Percentiles rank a stretch among this genome's conserved stretches.
Conservation (phyloP, 2,329 filamentous ascomycete species). For the Sclerotinia sclerotiorum region DNA sequence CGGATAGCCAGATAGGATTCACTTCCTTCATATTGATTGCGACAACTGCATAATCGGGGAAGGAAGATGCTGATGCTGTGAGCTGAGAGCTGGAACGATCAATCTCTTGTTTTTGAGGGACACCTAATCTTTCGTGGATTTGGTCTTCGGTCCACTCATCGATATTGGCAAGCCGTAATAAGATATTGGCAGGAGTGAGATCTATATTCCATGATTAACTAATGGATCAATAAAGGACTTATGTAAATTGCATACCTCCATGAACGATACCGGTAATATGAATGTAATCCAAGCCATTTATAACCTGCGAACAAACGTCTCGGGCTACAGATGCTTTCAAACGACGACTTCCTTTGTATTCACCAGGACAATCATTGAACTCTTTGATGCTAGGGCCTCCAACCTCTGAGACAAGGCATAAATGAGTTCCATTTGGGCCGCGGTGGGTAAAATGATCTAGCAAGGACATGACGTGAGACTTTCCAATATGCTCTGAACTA, state of each 20-base stretch:
- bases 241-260: conserved; percentile 27
- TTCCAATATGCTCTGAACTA: conserved; percentile 24
- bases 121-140: conserved; percentile 27
- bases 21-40: conserved; percentile 28
- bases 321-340: conserved; percentile 28
- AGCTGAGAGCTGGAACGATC: not conserved
- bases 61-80: not conserved
- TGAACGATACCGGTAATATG: conserved; percentile 28
- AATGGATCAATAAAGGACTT: not conserved
- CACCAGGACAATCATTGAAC: conserved; percentile 31
- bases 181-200: conserved; percentile 29
- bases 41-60: conserved; percentile 26
- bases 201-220: conserved; percentile 17
- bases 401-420: conserved; percentile 44
- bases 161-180: conserved; percentile 29
- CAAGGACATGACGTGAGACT: conserved; percentile 28
- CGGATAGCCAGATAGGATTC: conserved; percentile 28
- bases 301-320: conserved; percentile 28
- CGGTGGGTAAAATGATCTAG: conserved; percentile 33
- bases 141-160: conserved; percentile 27
- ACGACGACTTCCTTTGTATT: conserved; percentile 28
- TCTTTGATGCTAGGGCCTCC: conserved; percentile 31
- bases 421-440: conserved; percentile 48
- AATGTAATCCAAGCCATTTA: conserved; percentile 29
- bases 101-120: conserved; percentile 26